Evolutionary conservation across 2,329 filamentous ascomycete genomes (phyloP).

Genomic region (Raffaelea ambrosiae): DNA sequence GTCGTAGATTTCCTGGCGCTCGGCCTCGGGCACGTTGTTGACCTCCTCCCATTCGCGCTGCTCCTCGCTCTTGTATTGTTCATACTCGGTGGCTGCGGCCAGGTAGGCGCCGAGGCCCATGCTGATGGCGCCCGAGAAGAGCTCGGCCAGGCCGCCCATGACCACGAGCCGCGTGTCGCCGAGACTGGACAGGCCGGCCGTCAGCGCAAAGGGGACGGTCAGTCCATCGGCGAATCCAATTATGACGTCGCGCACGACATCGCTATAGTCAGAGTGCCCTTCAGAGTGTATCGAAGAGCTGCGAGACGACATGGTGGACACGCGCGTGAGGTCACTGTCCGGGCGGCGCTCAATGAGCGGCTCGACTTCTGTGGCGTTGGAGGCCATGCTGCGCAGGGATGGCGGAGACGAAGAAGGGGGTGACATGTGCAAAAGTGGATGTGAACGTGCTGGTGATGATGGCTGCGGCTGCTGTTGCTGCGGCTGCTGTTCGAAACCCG

Average conservation of each 20-base stretch:
- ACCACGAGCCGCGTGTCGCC: slow-evolving; percentile 60
- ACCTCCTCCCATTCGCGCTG: slow-evolving; percentile 36
- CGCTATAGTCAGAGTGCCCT: slow-evolving; percentile 26
- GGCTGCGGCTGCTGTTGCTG: too few relatives aligned
- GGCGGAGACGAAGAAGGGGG: not conserved
- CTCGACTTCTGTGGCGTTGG: slow-evolving; percentile 11
- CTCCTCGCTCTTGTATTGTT: slow-evolving; percentile 41
- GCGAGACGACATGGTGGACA: slow-evolving; percentile 6
- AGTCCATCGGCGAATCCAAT: slow-evolving; percentile 72
- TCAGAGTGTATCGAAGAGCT: slow-evolving; percentile 9
- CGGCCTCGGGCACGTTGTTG: slow-evolving; percentile 26
- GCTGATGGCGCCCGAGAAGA: slow-evolving; percentile 66
- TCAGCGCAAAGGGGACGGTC: slow-evolving; percentile 72
- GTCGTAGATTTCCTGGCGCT: slow-evolving; percentile 39
- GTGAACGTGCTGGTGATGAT: not conserved
- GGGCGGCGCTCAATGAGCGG: slow-evolving; percentile 13
- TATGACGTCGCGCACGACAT: slow-evolving; percentile 54
- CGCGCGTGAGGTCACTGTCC: slow-evolving; percentile 12
- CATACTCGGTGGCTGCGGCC: slow-evolving; percentile 50
- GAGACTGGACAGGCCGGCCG: slow-evolving; percentile 60
- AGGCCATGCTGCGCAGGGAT: not conserved
- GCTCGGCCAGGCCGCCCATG: slow-evolving; percentile 64
- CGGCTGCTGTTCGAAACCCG: too few relatives aligned
- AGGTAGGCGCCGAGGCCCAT: slow-evolving; percentile 73
- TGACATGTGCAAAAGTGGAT: slow-evolving; percentile 2